Base-by-base conservation (phyloP, 164 flowering plant genomes). In the Annona cherimola region DNA sequence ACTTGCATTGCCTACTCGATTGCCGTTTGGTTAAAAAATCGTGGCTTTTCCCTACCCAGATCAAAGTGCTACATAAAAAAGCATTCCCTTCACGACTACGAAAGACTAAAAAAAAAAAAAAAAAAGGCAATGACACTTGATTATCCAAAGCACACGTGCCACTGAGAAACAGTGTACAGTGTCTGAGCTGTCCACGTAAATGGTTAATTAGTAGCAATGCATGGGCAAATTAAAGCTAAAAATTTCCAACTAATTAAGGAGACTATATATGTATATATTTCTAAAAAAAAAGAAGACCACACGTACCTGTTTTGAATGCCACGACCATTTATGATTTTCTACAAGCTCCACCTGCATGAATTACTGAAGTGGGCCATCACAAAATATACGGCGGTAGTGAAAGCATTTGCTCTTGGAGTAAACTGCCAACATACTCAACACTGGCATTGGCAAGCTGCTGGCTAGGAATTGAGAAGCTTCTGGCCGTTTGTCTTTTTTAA, bases 31-130 rank as follows among this genome's bases (percentile, higher is more conserved):
- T 4, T 44, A 44, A 44, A n/a, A 42, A 16, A 42, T 39, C 55
- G 1, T 42, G 26, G 7, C 59, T 68, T 68, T 68, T 68, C 43
- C 70, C 70, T 0, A 68, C 70, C 54, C 19, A 18, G 46, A 41
- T 68, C 70, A 68, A 68, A 68, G 70, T 68, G 45, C 19, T 35
- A 50, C 18, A 26, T 63, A 12, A n/a, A 12, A 68, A 50, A 45
- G 70, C 70, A 68, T 3, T 20, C 70, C n/a, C 60, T 50, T 50
- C 69, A 45, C 46, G 20, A 67, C 59, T 44, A 67, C 69, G 41
- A 26, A 68, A 68, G 60, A 20, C 2, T 14, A 39, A 26, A 18
- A 40, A 40, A 64, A 64, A 44, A 16, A 9, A 64, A 64, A 35
- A n/a, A n/a, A n/a, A n/a, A n/a, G n/a, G 42, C 16, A 19, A 64